Conservation (phyloP, 495 filamentous ascomycete genomes). For the Penicillium turbatum region DNA sequence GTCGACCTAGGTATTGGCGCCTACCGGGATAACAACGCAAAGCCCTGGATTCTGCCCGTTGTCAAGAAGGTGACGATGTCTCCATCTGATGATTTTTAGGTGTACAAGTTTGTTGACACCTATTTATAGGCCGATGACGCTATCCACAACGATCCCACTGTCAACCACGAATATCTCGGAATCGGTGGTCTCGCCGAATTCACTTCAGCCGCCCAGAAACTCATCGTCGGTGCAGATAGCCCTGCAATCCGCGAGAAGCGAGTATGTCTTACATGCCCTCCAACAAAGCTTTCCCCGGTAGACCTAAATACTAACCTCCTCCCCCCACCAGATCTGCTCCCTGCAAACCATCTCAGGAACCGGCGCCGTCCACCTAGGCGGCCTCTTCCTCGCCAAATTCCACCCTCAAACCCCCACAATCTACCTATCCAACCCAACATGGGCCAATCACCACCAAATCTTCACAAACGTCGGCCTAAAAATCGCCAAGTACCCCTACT, state of each 20-base stretch:
- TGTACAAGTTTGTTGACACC: conserved; percentile 2
- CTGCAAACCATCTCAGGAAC: conserved; percentile 59
- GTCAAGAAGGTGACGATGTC: conserved; percentile 72
- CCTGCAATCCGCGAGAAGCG: conserved; percentile 81
- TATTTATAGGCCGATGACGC: conserved; percentile 77
- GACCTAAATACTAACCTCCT: not conserved
- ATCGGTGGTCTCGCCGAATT: conserved; percentile 85
- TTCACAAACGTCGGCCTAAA: conserved; percentile 84
- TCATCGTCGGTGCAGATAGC: conserved; percentile 77
- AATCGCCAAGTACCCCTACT: conserved; percentile 88
- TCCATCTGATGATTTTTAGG: not conserved
- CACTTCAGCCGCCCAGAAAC: conserved; percentile 81
- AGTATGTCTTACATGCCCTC: conserved; percentile 36
- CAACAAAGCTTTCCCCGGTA: not conserved
- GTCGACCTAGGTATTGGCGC: conserved; percentile 96
- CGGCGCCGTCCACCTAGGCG: conserved; percentile 55
- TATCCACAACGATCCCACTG: conserved; percentile 76
- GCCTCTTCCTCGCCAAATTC: conserved; percentile 53
- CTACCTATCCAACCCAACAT: conserved; percentile 91
- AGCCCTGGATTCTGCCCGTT: conserved; percentile 97
- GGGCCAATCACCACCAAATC: conserved; percentile 98
- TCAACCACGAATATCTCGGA: conserved; percentile 98
- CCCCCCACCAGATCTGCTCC: conserved; percentile 40
- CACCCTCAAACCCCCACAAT: conserved; percentile 58
- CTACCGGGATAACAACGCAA: conserved; percentile 90